These are phyloP conservation scores for Lachnellula hyalina DNA, from an alignment of 2,329 filamentous ascomycete species.

Conservation along the genomic window DNA sequence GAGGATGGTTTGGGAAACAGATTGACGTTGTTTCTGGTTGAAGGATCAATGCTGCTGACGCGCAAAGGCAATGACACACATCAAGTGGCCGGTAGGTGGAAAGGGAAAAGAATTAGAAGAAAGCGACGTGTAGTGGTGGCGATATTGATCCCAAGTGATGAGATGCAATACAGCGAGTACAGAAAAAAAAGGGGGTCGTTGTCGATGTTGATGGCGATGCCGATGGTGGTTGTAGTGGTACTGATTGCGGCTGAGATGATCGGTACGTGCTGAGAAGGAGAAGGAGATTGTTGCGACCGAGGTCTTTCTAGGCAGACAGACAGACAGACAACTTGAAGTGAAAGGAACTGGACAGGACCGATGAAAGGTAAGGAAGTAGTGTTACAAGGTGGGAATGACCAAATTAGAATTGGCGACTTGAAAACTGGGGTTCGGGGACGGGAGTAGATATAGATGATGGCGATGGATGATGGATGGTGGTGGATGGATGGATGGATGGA, in stretches of 20 bases:
- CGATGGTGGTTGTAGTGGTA: slow-evolving; percentile 2
- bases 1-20: slow-evolving; percentile 8
- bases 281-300: slow-evolving; percentile 9
- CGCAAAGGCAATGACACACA: slow-evolving; percentile 13
- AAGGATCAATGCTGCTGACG: slow-evolving; percentile 15
- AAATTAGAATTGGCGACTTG: not conserved
- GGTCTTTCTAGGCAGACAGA: not conserved
- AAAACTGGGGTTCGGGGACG: not conserved
- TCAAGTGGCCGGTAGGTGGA: slow-evolving; percentile 5
- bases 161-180: slow-evolving; percentile 1
- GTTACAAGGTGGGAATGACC: slow-evolving; percentile 11
- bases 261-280: not conserved
- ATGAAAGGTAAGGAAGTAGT: slow-evolving; percentile 18
- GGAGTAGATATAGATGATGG: slow-evolving; percentile 2
- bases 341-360: not conserved
- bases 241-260: not conserved
- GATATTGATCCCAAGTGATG: not conserved
- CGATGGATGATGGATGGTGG: not conserved
- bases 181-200: slow-evolving; percentile 2
- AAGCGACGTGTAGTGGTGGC: slow-evolving; percentile 1
- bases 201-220: not conserved
- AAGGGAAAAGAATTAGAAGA: slow-evolving; percentile 12
- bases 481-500: not conserved
- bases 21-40: slow-evolving; percentile 10
- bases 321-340: not conserved